Percentiles rank a stretch among this genome's conserved stretches.
Conservation (phyloP, 352 stramenopile species). For the Pythium aphanidermatum region DNA sequence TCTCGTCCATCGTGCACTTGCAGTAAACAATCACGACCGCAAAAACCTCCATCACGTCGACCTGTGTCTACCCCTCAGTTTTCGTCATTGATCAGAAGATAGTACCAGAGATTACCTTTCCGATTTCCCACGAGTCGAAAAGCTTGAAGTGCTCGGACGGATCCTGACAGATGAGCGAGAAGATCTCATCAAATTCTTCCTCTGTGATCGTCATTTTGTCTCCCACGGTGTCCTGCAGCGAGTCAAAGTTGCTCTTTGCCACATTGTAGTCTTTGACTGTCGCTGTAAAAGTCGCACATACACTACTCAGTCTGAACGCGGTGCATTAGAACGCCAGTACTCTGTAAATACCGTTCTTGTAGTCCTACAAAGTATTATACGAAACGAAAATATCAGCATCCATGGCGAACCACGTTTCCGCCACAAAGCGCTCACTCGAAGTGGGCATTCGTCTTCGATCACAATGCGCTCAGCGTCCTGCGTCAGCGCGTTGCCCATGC, state of each 20-base stretch:
- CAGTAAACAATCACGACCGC: conserved; percentile 72
- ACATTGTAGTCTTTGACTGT: conserved; percentile 35
- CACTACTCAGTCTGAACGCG: too few relatives aligned
- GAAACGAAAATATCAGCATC: background rate
- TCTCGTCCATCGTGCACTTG: conserved; percentile 52
- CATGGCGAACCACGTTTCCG: too few relatives aligned
- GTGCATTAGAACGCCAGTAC: background rate
- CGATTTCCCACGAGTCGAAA: conserved; percentile 52
- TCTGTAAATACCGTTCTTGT: conserved; percentile 19
- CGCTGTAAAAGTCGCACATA: conserved; percentile 11
- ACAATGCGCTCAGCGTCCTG: conserved; percentile 18
- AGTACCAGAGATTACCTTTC: conserved; percentile 31
- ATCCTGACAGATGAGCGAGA: conserved; percentile 70
- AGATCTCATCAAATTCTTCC: conserved; percentile 76
- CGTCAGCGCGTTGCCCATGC: conserved; percentile 23
- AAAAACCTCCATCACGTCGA: conserved; percentile 73
- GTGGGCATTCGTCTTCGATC: conserved; percentile 15
- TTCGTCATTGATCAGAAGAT: background rate
- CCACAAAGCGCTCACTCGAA: conserved; percentile 4
- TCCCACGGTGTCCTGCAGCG: conserved; percentile 48
- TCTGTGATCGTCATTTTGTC: conserved; percentile 74
- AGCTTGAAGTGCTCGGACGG: conserved; percentile 60
- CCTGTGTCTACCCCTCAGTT: conserved; percentile 18
- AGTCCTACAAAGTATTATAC: conserved; percentile 11
- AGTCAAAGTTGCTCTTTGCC: conserved; percentile 58